These are phyloP conservation scores for Trametes cubensis DNA, from an alignment of 768 basidiomycete species.

Conservation along the genomic window DNA sequence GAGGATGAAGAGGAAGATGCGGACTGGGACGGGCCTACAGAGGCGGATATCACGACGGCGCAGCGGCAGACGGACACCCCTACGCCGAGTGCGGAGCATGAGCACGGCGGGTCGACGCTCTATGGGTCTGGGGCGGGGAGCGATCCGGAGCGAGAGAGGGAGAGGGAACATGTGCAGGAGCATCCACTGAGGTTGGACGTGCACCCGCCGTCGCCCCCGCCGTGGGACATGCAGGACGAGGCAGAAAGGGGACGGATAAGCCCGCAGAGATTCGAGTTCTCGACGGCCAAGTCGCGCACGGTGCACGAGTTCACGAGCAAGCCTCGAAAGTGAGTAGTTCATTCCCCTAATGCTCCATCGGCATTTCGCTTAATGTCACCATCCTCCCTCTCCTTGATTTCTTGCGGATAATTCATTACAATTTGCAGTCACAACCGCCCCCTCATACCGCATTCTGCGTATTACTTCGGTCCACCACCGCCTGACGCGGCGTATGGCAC, in stretches of 20 bases:
- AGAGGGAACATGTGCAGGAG: constrained; percentile 17
- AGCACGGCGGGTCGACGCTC: constrained; percentile 10
- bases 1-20: not conserved
- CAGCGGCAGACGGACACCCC: not conserved
- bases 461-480: constrained; percentile 82
- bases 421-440: constrained; percentile 33
- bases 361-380: not conserved
- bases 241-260: constrained; percentile 34
- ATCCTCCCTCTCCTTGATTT: not conserved
- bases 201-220: constrained; percentile 56
- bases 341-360: not conserved
- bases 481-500: constrained; percentile 81
- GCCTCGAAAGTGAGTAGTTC: constrained; percentile 21
- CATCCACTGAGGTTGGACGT: constrained; percentile 53
- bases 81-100: constrained; percentile 11
- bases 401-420: constrained; percentile 18
- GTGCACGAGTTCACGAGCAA: constrained; percentile 23
- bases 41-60: constrained; percentile 12
- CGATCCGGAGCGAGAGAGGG: constrained; percentile 2
- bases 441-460: constrained; percentile 75
- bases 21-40: constrained; percentile 7
- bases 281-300: constrained; percentile 19
- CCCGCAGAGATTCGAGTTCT: constrained; percentile 22
- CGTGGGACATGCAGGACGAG: constrained; percentile 62
- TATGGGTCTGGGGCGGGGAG: constrained; percentile 6